Evolutionary conservation across 106 monocot genomes (phyloP).

Genomic region (Vanilla planifolia): DNA sequence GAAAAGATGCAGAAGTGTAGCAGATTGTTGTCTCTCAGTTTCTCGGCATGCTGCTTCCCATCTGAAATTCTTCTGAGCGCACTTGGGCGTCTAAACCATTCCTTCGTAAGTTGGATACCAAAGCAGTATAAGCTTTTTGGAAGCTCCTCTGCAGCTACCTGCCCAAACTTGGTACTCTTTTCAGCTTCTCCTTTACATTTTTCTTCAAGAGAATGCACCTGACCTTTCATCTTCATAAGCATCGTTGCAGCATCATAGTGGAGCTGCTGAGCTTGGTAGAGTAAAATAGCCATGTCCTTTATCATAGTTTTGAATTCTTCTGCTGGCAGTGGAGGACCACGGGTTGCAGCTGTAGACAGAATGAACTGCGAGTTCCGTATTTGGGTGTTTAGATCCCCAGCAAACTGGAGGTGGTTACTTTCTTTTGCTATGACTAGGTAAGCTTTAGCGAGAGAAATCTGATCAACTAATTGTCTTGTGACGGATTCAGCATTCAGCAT

Average conservation of each 20-base stretch:
- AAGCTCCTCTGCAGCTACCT: slow-evolving; percentile 70
- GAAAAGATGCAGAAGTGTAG: slow-evolving; percentile 36
- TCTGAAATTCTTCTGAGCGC: slow-evolving; percentile 20
- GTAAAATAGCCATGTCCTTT: slow-evolving; percentile 40
- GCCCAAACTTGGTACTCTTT: slow-evolving; percentile 46
- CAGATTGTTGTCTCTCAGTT: slow-evolving; percentile 39
- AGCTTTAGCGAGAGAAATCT: slow-evolving; percentile 59
- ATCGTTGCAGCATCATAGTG: slow-evolving; percentile 51
- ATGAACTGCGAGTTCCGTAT: slow-evolving; percentile 40
- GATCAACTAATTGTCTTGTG: slow-evolving; percentile 48
- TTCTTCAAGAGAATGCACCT: slow-evolving; percentile 51
- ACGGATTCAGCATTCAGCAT: slow-evolving; percentile 37
- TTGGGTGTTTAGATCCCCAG: slow-evolving; percentile 31
- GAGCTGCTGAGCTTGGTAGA: slow-evolving; percentile 52
- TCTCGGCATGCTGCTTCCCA: slow-evolving; percentile 13
- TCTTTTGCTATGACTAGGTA: slow-evolving; percentile 47
- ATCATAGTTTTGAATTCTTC: slow-evolving; percentile 38
- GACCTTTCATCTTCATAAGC: slow-evolving; percentile 53
- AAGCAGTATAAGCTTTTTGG: slow-evolving; percentile 64
- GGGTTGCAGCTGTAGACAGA: slow-evolving; percentile 30
- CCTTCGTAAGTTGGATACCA: slow-evolving; percentile 38
- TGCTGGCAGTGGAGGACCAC: slow-evolving; percentile 16
- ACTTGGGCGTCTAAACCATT: slow-evolving; percentile 43
- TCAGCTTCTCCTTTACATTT: slow-evolving; percentile 44
- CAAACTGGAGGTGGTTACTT: slow-evolving; percentile 46